phyloP scores from a whole-genome alignment of 2,329 filamentous ascomycete species.

The Balansia obtecta region DNA sequence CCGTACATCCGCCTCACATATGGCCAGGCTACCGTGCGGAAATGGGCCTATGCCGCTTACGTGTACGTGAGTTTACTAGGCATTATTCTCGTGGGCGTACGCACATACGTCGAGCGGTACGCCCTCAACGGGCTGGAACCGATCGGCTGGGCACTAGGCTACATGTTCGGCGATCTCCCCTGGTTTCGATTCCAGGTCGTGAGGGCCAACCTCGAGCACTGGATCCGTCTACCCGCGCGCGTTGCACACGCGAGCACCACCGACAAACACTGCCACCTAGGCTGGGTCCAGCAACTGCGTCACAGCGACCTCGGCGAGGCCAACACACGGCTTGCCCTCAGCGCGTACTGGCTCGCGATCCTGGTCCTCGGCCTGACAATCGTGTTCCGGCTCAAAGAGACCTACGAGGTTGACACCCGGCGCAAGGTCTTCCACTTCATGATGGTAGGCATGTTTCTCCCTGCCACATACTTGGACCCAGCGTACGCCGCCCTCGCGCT shows the following conservation, averaged over 20 bases:
- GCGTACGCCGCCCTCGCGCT: constrained; percentile 70
- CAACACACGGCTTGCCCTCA: constrained; percentile 68
- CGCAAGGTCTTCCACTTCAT: constrained; percentile 97
- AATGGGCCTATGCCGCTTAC: constrained; percentile 73
- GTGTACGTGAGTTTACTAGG: constrained; percentile 56
- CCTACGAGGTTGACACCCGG: constrained; percentile 87
- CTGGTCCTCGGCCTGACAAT: constrained; percentile 59
- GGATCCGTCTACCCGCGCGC: constrained; percentile 58
- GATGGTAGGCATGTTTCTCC: constrained; percentile 93
- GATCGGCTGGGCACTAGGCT: constrained; percentile 84
- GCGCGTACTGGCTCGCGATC: constrained; percentile 59
- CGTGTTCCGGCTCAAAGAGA: constrained; percentile 60
- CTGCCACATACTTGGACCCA: constrained; percentile 77
- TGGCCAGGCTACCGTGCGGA: constrained; percentile 60
- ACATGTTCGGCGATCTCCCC: constrained; percentile 69
- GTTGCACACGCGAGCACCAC: constrained; percentile 11
- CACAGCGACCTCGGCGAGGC: constrained; percentile 56
- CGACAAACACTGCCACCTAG: constrained; percentile 32
- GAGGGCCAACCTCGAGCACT: constrained; percentile 54
- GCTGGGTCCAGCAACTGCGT: constrained; percentile 55
- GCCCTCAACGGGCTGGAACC: constrained; percentile 67
- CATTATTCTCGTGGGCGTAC: constrained; percentile 59
- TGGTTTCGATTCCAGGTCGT: constrained; percentile 61
- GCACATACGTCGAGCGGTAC: constrained; percentile 51
- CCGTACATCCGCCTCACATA: constrained; percentile 73